Percentiles rank a stretch among this genome's conserved stretches.
phyloP scores from a whole-genome alignment of 169 alveolate species.

The Amoebophrya sp. region DNA sequence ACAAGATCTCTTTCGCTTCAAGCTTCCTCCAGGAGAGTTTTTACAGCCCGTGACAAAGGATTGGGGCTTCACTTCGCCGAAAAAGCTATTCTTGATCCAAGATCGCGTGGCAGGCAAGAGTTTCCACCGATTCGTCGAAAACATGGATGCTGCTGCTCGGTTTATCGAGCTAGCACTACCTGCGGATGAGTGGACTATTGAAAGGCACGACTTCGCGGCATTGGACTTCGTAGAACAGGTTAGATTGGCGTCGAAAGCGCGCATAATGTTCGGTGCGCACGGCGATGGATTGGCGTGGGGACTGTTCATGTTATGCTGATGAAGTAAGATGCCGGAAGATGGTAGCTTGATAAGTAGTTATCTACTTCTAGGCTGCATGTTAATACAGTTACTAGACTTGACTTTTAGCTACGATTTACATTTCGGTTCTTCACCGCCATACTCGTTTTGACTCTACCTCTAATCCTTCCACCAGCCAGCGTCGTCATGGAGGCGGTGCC shows the following conservation, averaged over 20 bases:
- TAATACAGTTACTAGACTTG: no score
- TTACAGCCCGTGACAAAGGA: neutral
- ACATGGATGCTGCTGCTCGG: neutral
- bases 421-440: no score
- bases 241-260: neutral
- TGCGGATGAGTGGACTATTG: neutral
- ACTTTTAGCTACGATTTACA: no score
- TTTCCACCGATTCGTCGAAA: neutral
- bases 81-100: neutral
- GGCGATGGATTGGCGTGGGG: conserved; percentile 22
- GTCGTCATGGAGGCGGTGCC: conserved; percentile 24
- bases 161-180: neutral
- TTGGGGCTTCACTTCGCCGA: neutral
- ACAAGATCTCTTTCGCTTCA: neutral
- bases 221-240: conserved; percentile 15
- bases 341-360: no score
- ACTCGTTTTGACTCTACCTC: no score
- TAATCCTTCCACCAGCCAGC: neutral
- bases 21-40: no score
- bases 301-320: neutral
- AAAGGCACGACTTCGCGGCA: neutral
- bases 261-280: conserved; percentile 13
- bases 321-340: no score
- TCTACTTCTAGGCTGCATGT: no score
- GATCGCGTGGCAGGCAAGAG: neutral